Evolutionary conservation across 208 protist genomes (phyloP), one percentile per base, ranked within the genome.

Genomic region (Trypanosoma congolense): DNA sequence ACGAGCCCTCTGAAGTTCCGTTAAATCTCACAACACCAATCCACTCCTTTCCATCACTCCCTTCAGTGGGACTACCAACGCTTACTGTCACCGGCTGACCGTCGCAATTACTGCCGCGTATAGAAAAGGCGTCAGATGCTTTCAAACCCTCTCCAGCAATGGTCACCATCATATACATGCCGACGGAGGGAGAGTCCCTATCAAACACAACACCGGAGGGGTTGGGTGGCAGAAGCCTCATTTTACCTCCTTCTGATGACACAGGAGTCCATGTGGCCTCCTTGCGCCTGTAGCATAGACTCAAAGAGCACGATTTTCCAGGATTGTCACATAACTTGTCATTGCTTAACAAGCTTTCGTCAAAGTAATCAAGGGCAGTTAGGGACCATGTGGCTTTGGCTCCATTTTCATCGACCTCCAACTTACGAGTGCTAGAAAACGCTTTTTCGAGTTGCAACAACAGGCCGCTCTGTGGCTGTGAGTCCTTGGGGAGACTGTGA

Each of bases 81-180:
- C 35, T 29, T 26, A 72, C 70, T 16, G 77, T 80, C 10, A 91
- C 36, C 10, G 58, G 53, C 6, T 55, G 58, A 29, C 81, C 87
- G 33, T 10, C 47, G 62, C 80, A 86, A 21, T 26, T 55, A 2
- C 40, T 63, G 2, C 35, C 56, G 19, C 83, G 69, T 3, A 95
- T 61, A 28, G 45, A 38, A 16, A 93, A 44, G 0, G 59, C 43
- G 68, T 91, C 85, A 10, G 56, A 71, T 19, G 35, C 56, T 19
- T 29, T 12, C 36, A 95, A 75, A 9, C 52, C 58, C 8, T 31
- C 52, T 21, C 89, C 89, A 24, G 53, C 29, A 41, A 95, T 83
- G n/a, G 80, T 93, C 28, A 74, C 83, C 63, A 83, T 83, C n/a
- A 70, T 70, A 70, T 95, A 95, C 76, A 89, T 79, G 42, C 73